Percentiles rank a stretch among this genome's conserved stretches.
Evolutionary conservation across 768 basidiomycete species (phyloP).

Genomic region (Boletus insuetus): DNA sequence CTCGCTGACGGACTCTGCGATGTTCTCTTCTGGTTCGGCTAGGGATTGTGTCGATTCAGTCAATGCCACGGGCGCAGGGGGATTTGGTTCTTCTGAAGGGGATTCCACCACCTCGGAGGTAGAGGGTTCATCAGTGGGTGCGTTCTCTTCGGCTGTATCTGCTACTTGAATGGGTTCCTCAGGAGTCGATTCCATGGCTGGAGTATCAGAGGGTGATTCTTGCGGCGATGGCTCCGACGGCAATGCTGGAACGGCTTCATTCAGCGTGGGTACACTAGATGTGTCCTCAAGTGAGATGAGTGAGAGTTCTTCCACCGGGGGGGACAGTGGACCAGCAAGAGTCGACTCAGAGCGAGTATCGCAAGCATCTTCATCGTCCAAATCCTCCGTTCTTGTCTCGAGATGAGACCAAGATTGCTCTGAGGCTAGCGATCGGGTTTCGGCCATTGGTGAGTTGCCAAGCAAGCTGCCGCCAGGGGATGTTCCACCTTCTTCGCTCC

Average conservation of each 20-base stretch:
- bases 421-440: slow-evolving; percentile 8
- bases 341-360: slow-evolving; percentile 23
- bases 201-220: not conserved
- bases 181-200: slow-evolving; percentile 4
- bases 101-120: slow-evolving; percentile 4
- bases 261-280: not conserved
- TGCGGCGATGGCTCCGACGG: not conserved
- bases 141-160: not conserved
- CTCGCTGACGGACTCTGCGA: slow-evolving; percentile 7
- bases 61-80: not conserved
- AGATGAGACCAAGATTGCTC: slow-evolving; percentile 13
- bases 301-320: slow-evolving; percentile 26
- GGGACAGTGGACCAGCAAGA: slow-evolving; percentile 21
- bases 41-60: slow-evolving; percentile 3
- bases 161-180: slow-evolving; percentile 8
- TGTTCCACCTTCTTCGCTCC: slow-evolving; percentile 7
- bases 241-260: not conserved
- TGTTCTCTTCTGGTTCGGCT: slow-evolving; percentile 1
- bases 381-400: slow-evolving; percentile 14
- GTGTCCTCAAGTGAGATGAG: slow-evolving; percentile 27
- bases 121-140: not conserved
- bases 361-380: slow-evolving; percentile 23
- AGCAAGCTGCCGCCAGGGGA: slow-evolving; percentile 4
- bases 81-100: slow-evolving; percentile 4
- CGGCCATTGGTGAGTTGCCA: slow-evolving; percentile 6